Conservation (phyloP, 1,139 yeast species). For the Geotrichum citri-aurantii region DNA sequence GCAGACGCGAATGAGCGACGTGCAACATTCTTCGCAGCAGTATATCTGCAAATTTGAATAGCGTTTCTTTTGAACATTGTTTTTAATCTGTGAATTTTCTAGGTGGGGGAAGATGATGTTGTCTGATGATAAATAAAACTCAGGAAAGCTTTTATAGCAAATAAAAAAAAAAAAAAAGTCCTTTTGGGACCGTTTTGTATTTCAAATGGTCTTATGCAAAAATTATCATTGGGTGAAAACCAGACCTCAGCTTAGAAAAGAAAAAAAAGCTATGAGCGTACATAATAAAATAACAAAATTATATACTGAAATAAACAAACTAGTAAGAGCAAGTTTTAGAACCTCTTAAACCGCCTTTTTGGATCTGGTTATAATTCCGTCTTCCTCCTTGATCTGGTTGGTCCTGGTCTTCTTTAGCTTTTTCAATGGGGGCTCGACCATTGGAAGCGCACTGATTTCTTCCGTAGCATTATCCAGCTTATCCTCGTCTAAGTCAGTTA, state of each 20-base stretch:
- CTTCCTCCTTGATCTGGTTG: conserved; percentile 20
- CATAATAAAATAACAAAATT: not conserved
- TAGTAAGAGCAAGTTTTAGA: not conserved
- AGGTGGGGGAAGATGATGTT: not conserved
- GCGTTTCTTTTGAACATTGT: not conserved
- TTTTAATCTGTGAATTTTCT: not conserved
- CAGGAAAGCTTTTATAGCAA: not conserved
- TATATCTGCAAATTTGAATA: not conserved
- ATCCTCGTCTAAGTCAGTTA: conserved; percentile 20
- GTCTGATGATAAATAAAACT: not conserved
- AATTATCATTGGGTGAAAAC: not conserved
- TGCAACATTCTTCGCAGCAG: not conserved
- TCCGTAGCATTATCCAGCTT: conserved; percentile 19
- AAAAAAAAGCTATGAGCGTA: not conserved
- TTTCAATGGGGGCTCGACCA: conserved; percentile 20
- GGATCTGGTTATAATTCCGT: not conserved
- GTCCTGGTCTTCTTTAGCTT: conserved; percentile 23
- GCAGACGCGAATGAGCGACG: not conserved
- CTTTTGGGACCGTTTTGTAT: not conserved
- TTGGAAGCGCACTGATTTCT: conserved; percentile 15
- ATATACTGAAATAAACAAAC: not conserved
- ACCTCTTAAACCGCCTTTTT: not conserved
- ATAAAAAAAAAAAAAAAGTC: not conserved
- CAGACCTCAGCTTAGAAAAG: not conserved
- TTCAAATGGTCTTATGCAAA: not conserved